Conservation (phyloP, 768 basidiomycete species). For the Panellus pusillus region DNA sequence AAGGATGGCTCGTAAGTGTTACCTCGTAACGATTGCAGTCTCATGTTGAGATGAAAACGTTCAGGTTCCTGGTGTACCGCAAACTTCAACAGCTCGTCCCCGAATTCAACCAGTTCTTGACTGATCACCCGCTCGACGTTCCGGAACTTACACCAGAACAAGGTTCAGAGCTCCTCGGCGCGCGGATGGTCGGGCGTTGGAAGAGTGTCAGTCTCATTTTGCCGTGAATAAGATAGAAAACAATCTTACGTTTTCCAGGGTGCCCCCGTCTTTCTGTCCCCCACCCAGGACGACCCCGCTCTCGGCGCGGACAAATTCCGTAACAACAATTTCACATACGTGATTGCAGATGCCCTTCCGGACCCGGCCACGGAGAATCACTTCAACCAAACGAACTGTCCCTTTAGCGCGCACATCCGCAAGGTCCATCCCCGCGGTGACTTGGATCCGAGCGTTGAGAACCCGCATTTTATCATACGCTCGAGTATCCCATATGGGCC, state of each 20-base stretch:
- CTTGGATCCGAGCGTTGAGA: constrained; percentile 17
- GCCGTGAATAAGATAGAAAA: neutral
- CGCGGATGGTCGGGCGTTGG: constrained; percentile 36
- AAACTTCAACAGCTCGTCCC: constrained; percentile 35
- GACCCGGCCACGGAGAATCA: constrained; percentile 19
- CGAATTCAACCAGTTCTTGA: constrained; percentile 30
- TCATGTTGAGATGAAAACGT: neutral
- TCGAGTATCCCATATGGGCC: constrained; percentile 35
- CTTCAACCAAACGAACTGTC: constrained; percentile 29
- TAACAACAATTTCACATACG: constrained; percentile 36
- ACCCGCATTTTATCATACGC: constrained; percentile 29
- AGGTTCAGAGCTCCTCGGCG: constrained; percentile 31
- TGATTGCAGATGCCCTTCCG: neutral
- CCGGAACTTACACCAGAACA: constrained; percentile 20
- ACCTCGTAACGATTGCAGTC: neutral
- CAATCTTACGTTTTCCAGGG: constrained; percentile 21
- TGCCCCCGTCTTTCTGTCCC: constrained; percentile 32
- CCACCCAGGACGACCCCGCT: constrained; percentile 26
- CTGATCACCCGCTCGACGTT: constrained; percentile 21
- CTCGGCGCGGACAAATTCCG: constrained; percentile 22
- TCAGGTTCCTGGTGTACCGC: constrained; percentile 30
- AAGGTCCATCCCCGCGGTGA: constrained; percentile 31
- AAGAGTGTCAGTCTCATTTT: constrained; percentile 23
- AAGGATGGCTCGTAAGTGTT: constrained; percentile 24
- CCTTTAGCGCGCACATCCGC: constrained; percentile 32